Percentiles rank a stretch among this genome's conserved stretches.
Evolutionary conservation across 73 alveolate genomes (phyloP).

Genomic region (Loxodes magnus): DNA sequence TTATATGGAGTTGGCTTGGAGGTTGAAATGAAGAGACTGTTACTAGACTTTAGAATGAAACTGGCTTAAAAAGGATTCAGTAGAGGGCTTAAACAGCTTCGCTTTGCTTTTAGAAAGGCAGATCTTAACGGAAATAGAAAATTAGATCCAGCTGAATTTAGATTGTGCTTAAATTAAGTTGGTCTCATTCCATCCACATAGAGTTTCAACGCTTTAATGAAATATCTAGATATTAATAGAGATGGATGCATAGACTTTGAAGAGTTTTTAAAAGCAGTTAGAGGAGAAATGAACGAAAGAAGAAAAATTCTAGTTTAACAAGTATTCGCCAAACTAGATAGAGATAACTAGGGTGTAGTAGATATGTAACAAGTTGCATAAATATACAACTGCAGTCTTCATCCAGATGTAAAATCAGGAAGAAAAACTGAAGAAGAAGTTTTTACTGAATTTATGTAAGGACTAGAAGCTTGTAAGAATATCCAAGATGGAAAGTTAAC

Average conservation of each 20-base stretch:
- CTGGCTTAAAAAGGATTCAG: too few relatives aligned
- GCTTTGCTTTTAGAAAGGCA: slow-evolving; percentile 53
- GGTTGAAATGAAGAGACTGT: too few relatives aligned
- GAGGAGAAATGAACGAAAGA: slow-evolving; percentile 61
- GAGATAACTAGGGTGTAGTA: slow-evolving; percentile 56
- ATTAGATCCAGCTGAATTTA: slow-evolving; percentile 48
- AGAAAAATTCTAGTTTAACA: slow-evolving; percentile 56
- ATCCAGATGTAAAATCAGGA: slow-evolving; percentile 55
- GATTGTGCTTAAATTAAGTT: slow-evolving; percentile 51
- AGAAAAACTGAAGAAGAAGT: slow-evolving; percentile 52
- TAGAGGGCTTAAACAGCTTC: too few relatives aligned
- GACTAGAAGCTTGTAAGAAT: slow-evolving; percentile 59
- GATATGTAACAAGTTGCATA: slow-evolving; percentile 70
- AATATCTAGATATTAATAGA: slow-evolving; percentile 55
- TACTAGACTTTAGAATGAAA: too few relatives aligned
- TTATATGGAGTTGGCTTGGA: too few relatives aligned
- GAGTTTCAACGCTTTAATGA: slow-evolving; percentile 28
- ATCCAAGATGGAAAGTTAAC: slow-evolving; percentile 64
- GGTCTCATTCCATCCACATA: slow-evolving; percentile 42
- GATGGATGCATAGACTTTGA: slow-evolving; percentile 61
- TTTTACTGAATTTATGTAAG: slow-evolving; percentile 43
- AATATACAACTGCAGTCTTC: slow-evolving; percentile 55
- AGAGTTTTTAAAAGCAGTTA: slow-evolving; percentile 54
- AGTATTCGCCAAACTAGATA: slow-evolving; percentile 62
- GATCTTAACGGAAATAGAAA: slow-evolving; percentile 60